A percentile compares a stretch with the other conserved stretches of the same genome.
phyloP scores from a whole-genome alignment of 257 asterid genomes.

The Solanum pinnatisectum region DNA sequence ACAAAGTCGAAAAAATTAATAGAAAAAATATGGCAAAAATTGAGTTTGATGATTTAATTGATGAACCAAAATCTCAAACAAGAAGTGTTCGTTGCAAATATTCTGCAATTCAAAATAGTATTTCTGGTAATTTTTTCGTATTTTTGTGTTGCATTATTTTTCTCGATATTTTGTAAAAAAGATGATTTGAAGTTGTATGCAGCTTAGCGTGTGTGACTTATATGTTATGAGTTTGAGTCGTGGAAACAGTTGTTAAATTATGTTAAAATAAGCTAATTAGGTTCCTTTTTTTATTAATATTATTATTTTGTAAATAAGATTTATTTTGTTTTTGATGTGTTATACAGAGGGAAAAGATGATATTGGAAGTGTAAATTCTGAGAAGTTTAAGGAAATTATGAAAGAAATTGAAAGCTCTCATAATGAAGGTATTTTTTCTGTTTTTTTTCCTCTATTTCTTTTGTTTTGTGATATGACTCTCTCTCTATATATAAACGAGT shows the following conservation, averaged over 20 bases:
- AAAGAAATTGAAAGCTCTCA: conserved; percentile 32
- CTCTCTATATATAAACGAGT: not conserved
- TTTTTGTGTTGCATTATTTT: not conserved
- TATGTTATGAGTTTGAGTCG: not conserved
- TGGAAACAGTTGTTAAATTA: rapidly evolving
- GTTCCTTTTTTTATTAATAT: rapidly evolving
- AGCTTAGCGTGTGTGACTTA: not conserved
- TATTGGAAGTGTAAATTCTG: conserved; percentile 12
- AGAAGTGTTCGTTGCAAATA: not conserved
- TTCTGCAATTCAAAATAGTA: not conserved
- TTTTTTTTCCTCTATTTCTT: not conserved
- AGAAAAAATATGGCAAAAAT: not conserved
- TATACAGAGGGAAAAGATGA: conserved; percentile 31
- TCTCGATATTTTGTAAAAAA: not conserved
- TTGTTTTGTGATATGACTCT: not conserved
- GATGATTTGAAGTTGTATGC: not conserved
- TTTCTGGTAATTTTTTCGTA: not conserved
- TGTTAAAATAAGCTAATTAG: not conserved
- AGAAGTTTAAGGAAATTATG: conserved; percentile 22
- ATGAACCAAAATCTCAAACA: not conserved
- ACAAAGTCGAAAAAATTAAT: not conserved
- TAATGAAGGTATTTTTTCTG: conserved; percentile 19
- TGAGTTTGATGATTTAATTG: not conserved
- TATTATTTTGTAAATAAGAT: not conserved
- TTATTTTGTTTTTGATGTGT: not conserved